Percentiles rank a stretch among this genome's conserved stretches.
These are phyloP conservation scores for Salix brachista DNA, from an alignment of 345 rosid species.

Conservation along the genomic window DNA sequence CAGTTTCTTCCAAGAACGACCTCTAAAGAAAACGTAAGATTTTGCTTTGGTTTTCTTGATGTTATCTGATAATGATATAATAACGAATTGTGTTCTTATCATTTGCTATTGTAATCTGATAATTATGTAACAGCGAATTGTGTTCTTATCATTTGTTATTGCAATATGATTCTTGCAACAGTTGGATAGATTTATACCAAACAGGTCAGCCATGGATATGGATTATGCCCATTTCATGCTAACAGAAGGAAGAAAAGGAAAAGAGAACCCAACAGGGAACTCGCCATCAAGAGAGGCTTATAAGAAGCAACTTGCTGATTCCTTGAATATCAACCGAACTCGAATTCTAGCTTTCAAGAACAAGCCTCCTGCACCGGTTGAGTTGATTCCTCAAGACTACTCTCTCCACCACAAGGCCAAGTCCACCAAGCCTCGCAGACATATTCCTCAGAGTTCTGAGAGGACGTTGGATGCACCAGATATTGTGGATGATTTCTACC, in stretches of 20 bases:
- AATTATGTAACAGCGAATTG: background rate
- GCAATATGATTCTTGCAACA: background rate
- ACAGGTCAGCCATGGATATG: background rate
- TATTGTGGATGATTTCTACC: slow-evolving; percentile 39
- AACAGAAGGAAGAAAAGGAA: background rate
- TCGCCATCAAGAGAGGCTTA: background rate
- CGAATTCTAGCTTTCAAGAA: slow-evolving; percentile 60
- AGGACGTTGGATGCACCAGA: slow-evolving; percentile 48
- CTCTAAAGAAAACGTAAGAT: background rate
- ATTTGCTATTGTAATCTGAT: background rate
- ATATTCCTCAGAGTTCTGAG: slow-evolving; percentile 22
- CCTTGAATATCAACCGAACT: slow-evolving; percentile 48
- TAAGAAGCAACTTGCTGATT: slow-evolving; percentile 32
- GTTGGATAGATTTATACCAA: background rate
- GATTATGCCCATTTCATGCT: background rate
- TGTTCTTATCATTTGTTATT: background rate
- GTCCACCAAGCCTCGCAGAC: background rate
- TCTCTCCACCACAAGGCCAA: background rate
- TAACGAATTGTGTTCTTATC: background rate
- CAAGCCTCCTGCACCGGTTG: slow-evolving; percentile 44
- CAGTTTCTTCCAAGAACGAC: background rate
- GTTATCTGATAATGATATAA: background rate
- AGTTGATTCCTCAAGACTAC: slow-evolving; percentile 9
- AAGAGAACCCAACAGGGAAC: background rate
- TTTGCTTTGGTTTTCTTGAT: background rate